Evolutionary conservation across 768 basidiomycete genomes (phyloP).

Genomic region (Suillus plorans): DNA sequence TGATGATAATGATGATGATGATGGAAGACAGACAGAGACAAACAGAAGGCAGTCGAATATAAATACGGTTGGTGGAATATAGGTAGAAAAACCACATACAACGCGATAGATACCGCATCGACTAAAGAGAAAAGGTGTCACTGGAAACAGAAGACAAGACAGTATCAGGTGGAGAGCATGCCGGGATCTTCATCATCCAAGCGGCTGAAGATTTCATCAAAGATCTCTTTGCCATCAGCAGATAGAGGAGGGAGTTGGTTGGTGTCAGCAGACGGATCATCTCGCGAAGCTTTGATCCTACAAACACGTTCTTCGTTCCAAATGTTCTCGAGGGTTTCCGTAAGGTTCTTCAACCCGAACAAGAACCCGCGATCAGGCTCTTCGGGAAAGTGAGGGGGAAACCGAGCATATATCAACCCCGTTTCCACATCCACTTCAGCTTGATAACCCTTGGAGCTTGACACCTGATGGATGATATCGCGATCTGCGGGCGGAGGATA

Average conservation of each 20-base stretch:
- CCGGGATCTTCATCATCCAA: conserved; percentile 64
- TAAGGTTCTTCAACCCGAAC: conserved; percentile 82
- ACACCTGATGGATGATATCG: conserved; percentile 42
- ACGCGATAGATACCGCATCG: conserved; percentile 3
- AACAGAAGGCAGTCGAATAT: background rate
- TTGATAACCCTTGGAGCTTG: conserved; percentile 73
- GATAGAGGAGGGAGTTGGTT: conserved; percentile 63
- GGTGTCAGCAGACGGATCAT: conserved; percentile 47
- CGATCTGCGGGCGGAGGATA: conserved; percentile 49
- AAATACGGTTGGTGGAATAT: background rate
- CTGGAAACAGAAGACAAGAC: background rate
- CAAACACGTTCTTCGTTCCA: conserved; percentile 85
- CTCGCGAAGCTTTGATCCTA: conserved; percentile 61
- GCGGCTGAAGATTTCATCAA: conserved; percentile 65
- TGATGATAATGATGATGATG: conserved; percentile 8
- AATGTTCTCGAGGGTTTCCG: conserved; percentile 73
- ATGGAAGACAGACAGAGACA: background rate
- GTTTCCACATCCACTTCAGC: conserved; percentile 80
- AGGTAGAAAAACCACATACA: conserved; percentile 5
- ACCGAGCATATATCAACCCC: conserved; percentile 86
- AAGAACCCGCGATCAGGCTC: conserved; percentile 94
- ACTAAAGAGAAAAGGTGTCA: background rate
- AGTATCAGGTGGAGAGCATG: conserved; percentile 66
- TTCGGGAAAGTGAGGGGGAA: conserved; percentile 88
- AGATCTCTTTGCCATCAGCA: conserved; percentile 76